Evolutionary conservation across 768 basidiomycete genomes (phyloP).

Genomic region (Steccherinum ochraceum): DNA sequence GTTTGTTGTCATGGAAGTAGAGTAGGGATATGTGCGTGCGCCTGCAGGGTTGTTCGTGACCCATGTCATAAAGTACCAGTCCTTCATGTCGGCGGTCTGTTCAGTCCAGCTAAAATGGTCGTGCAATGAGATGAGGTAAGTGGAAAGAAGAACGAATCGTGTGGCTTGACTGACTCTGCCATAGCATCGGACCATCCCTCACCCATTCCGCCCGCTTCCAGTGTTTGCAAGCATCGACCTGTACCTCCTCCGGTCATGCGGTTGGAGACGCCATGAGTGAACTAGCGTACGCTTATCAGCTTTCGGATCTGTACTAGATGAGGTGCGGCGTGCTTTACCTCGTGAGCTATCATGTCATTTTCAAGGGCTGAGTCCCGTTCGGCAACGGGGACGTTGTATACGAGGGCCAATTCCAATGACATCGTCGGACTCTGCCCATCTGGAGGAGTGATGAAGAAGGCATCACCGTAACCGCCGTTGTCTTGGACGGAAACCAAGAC

Average conservation of each 20-base stretch:
- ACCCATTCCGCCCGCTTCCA: conserved; percentile 63
- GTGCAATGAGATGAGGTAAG: no score
- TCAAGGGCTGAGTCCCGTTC: no score
- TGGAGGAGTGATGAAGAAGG: conserved; percentile 37
- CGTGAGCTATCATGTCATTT: no score
- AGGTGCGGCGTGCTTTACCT: no score
- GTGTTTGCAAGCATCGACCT: conserved; percentile 53
- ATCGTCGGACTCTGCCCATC: conserved; percentile 38
- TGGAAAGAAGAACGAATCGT: no score
- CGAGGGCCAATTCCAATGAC: no score
- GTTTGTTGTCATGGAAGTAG: conserved; percentile 38
- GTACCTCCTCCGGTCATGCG: conserved; percentile 48
- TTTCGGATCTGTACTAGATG: no score
- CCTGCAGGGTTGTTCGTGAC: conserved; percentile 45
- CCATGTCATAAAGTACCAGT: conserved; percentile 41
- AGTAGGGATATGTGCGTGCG: conserved; percentile 53
- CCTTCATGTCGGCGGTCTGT: conserved; percentile 23
- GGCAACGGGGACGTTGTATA: no score
- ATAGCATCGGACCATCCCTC: conserved; percentile 59
- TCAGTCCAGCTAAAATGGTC: no score
- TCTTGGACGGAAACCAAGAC: conserved; percentile 54
- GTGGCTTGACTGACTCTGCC: conserved; percentile 23
- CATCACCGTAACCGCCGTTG: conserved; percentile 37
- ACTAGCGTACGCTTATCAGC: no score
- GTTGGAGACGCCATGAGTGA: conserved; percentile 28